These are phyloP conservation scores for Bremia lactucae DNA, from an alignment of 352 stramenopile genomes.

Conservation along the genomic window DNA sequence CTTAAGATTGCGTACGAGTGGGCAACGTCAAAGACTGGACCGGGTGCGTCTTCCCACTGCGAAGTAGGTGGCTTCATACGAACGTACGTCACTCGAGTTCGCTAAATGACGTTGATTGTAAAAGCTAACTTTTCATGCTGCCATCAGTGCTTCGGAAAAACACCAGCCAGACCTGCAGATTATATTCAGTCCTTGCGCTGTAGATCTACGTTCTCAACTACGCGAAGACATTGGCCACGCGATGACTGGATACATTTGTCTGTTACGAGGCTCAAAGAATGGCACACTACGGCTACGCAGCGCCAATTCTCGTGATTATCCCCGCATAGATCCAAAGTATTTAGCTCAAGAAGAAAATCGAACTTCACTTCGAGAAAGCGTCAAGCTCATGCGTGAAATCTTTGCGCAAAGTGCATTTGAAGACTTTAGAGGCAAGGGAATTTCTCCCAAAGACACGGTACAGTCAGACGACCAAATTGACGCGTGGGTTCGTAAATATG, in stretches of 20 bases:
- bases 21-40: too few relatives aligned
- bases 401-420: slow-evolving; percentile 77
- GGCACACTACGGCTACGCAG: slow-evolving; percentile 66
- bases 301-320: slow-evolving; percentile 47
- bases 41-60: slow-evolving; percentile 50
- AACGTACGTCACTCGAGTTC: slow-evolving; percentile 21
- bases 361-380: slow-evolving; percentile 52
- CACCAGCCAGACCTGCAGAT: slow-evolving; percentile 72
- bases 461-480: slow-evolving; percentile 63
- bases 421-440: slow-evolving; percentile 53
- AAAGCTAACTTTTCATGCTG: too few relatives aligned
- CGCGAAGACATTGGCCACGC: slow-evolving; percentile 40
- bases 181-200: slow-evolving; percentile 68
- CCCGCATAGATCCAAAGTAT: slow-evolving; percentile 81
- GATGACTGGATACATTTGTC: slow-evolving; percentile 74
- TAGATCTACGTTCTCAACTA: slow-evolving; percentile 22
- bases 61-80: slow-evolving; percentile 81
- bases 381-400: slow-evolving; percentile 72
- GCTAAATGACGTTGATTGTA: too few relatives aligned
- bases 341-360: slow-evolving; percentile 54
- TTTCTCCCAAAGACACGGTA: slow-evolving; percentile 44
- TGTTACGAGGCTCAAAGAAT: slow-evolving; percentile 71
- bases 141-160: slow-evolving; percentile 48
- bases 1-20: too few relatives aligned
- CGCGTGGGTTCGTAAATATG: slow-evolving; percentile 66